phyloP scores from a whole-genome alignment of 331 rosid species.

The Prunus yedoensis region DNA sequence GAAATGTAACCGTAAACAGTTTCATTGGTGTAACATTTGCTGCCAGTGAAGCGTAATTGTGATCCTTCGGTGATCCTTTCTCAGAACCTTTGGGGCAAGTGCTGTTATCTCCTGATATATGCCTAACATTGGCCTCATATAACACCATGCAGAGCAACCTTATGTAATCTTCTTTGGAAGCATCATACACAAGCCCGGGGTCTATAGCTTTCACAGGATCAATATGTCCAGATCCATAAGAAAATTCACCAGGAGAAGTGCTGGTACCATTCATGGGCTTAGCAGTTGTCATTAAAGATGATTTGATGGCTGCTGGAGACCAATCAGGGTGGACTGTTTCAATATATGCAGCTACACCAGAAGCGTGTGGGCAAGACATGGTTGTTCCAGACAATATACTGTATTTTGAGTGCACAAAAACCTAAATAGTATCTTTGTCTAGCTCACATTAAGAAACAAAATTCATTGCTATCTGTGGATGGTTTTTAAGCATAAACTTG shows the following conservation, averaged over 20 bases:
- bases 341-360: constrained; percentile 9
- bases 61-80: not conserved
- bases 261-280: not conserved
- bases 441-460: too few species aligned
- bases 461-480: too few species aligned
- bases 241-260: not conserved
- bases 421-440: too few species aligned
- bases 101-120: not conserved
- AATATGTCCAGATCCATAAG: constrained; percentile 7
- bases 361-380: not conserved
- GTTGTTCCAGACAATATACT: not conserved
- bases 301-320: constrained; percentile 14
- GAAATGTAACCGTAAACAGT: not conserved
- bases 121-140: not conserved
- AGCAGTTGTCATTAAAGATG: constrained; percentile 6
- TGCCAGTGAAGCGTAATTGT: not conserved
- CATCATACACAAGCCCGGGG: constrained; percentile 1
- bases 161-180: constrained; percentile 1
- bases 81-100: not conserved
- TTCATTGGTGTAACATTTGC: not conserved
- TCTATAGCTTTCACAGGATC: not conserved
- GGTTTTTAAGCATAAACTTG: too few species aligned
- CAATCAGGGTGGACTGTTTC: not conserved
- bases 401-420: not conserved
- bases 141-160: not conserved